Base-by-base conservation (phyloP, 139 green algal species). In the Haematococcus sp. region DNA sequence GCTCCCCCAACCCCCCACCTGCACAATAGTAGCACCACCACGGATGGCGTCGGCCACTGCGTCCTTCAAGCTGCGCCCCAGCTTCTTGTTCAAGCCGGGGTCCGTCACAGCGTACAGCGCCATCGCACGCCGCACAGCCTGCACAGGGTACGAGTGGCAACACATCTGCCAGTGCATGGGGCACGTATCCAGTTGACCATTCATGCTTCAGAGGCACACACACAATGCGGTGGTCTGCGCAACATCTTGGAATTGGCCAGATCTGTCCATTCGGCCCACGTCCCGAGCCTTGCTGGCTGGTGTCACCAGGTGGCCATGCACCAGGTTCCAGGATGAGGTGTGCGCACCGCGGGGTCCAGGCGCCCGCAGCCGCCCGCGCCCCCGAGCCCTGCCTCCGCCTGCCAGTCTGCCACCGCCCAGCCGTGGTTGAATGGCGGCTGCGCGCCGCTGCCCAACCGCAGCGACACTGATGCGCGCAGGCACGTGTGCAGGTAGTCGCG, bases 101-200 rank as follows among this genome's bases (percentile, higher is more conserved):
- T 97, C 92, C 0, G 92, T 97, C 22, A 97, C 91, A 0, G 79
- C 92, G 63, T 97, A 97, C 61, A 94, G 52, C 23, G 81, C 61
- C 44, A 95, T 73, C 63, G 92, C 84, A 17, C 49, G 23, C 46
- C 76, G 56, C 73, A 80, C 30, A 9, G 3, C 33, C 13, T 34
- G 44, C 7, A 56, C 9, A 40, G 27, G 51, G 46, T 13, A 28
- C 28, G 4, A 35, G 49, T 5, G 40, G 22, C 3, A 23, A 51
- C 33, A 4, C 23, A 17, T 28, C 51, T 34, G 52, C 51, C 54
- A 28, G 23, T 19, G 15, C 54, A 27, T 32, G 54, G 54, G 54
- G n/a, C 54, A 28, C 34, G 27, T 13, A 2, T 13, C 64, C 59
- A 1, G 2, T 1, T 30, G 23, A 16, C 49, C 20, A 13, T 9